Percentiles rank a stretch among this genome's conserved stretches.
These are phyloP conservation scores for Penicillium goetzii DNA, from an alignment of 495 filamentous ascomycete species.

Conservation along the genomic window DNA sequence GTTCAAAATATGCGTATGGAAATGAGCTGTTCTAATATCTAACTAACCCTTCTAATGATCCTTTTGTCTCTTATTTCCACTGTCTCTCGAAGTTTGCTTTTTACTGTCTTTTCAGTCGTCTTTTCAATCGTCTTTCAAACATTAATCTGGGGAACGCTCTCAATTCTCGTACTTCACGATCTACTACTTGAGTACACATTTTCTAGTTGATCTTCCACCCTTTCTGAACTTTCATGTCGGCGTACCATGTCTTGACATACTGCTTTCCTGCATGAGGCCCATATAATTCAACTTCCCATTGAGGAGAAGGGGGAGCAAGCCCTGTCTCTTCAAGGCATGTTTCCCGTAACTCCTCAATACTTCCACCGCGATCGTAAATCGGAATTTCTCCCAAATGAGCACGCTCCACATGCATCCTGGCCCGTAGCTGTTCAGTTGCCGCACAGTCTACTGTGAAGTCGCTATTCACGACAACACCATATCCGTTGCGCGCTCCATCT, in stretches of 20 bases:
- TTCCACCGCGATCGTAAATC: conserved; percentile 47
- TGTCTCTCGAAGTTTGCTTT: no score
- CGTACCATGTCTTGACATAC: conserved; percentile 43
- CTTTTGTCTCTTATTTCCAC: no score
- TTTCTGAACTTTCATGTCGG: conserved; percentile 27
- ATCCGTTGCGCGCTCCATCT: conserved; percentile 45
- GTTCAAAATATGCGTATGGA: no score
- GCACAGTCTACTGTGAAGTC: conserved; percentile 33
- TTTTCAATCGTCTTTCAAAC: no score
- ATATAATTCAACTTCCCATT: conserved; percentile 42
- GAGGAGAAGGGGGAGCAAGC: conserved; percentile 35
- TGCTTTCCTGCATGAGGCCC: conserved; percentile 38
- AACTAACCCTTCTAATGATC: no score
- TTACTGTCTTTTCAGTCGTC: no score
- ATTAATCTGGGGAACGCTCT: neutral
- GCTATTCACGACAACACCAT: conserved; percentile 46
- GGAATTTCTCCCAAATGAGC: conserved; percentile 15
- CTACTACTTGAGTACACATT: neutral
- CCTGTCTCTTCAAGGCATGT: conserved; percentile 46
- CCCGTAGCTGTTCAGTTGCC: conserved; percentile 39
- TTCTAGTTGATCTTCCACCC: conserved; percentile 25
- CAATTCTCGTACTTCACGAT: neutral
- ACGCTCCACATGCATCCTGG: conserved; percentile 27
- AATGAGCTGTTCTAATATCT: no score
- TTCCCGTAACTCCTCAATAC: conserved; percentile 36